Evolutionary conservation across 805 yeast genomes (phyloP).

Genomic region (Blastobotrys attinorum): DNA sequence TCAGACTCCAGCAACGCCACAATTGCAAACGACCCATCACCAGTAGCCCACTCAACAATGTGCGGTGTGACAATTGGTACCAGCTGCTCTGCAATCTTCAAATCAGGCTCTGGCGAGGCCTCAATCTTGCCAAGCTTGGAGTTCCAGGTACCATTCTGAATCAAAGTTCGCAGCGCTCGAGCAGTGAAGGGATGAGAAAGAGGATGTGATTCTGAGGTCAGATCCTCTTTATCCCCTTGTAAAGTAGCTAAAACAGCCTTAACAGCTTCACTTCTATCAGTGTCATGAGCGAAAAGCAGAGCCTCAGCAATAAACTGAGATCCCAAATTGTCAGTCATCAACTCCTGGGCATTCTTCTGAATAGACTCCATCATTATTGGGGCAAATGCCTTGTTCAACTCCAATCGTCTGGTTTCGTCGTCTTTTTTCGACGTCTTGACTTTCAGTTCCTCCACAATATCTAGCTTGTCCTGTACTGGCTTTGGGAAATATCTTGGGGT

Average conservation of each 20-base stretch:
- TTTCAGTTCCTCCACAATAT: slow-evolving; percentile 52
- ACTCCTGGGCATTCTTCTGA: slow-evolving; percentile 39
- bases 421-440: slow-evolving; percentile 78
- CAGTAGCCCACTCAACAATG: slow-evolving; percentile 60
- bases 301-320: slow-evolving; percentile 78
- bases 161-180: slow-evolving; percentile 64
- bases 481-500: slow-evolving; percentile 82
- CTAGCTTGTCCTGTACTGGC: slow-evolving; percentile 46
- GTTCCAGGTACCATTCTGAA: slow-evolving; percentile 83
- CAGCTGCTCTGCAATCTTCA: slow-evolving; percentile 34
- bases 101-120: slow-evolving; percentile 44
- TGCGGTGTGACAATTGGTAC: slow-evolving; percentile 46
- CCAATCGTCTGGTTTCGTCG: slow-evolving; percentile 62
- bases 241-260: slow-evolving; percentile 34
- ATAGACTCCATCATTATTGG: slow-evolving; percentile 58
- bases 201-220: slow-evolving; percentile 45
- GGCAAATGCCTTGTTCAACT: slow-evolving; percentile 55
- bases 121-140: slow-evolving; percentile 47
- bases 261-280: slow-evolving; percentile 37
- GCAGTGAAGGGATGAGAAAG: slow-evolving; percentile 60
- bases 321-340: slow-evolving; percentile 66
- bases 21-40: slow-evolving; percentile 69
- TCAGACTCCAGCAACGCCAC: slow-evolving; percentile 68
- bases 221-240: slow-evolving; percentile 53
- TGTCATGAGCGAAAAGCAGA: slow-evolving; percentile 47